Conservation (phyloP, 106 monocot genomes). For the Agapanthus africanus region DNA sequence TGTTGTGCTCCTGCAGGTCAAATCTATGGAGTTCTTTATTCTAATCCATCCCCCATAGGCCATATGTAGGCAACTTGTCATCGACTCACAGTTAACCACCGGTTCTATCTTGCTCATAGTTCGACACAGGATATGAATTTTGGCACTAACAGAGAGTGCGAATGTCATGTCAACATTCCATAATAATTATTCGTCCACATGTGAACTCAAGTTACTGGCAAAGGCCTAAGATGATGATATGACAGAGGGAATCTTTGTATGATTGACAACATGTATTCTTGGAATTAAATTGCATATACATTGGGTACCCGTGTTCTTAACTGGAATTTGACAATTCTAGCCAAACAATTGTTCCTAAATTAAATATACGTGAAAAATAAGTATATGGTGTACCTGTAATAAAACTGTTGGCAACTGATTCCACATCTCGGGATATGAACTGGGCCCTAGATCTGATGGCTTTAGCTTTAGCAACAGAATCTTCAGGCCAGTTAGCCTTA, state of each 20-base stretch:
- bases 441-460: conserved; percentile 77
- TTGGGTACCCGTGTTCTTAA: background rate
- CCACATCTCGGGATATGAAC: conserved; percentile 57
- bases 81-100: background rate
- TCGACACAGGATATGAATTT: background rate
- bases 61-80: no score
- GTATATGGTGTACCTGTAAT: conserved; percentile 40
- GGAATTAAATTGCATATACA: background rate
- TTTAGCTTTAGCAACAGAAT: conserved; percentile 72
- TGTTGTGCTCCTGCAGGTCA: background rate
- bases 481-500: conserved; percentile 85
- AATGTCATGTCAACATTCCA: background rate
- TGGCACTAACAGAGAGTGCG: background rate
- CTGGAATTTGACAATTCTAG: background rate
- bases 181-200: background rate
- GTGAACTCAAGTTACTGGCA: background rate
- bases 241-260: no score
- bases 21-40: background rate
- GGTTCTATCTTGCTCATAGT: background rate
- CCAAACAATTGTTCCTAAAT: background rate
- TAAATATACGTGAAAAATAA: background rate
- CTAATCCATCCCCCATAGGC: background rate
- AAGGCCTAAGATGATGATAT: no score
- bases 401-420: conserved; percentile 73
- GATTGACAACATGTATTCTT: no score